Conservation (phyloP, 2,329 filamentous ascomycete species). For the Colletotrichum simmondsii region DNA sequence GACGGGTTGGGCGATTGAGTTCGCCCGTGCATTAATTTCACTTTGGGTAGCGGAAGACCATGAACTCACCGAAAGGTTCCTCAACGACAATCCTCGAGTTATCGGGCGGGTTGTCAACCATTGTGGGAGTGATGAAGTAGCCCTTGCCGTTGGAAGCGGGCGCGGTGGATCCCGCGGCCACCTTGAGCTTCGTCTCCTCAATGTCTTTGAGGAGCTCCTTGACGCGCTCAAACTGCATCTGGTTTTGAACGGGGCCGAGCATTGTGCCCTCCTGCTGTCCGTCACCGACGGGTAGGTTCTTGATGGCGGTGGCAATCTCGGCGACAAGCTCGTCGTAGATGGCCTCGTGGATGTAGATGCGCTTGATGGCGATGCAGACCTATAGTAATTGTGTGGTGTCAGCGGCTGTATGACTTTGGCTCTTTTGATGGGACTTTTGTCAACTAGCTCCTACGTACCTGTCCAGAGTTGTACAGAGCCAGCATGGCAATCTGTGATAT, state of each 20-base stretch:
- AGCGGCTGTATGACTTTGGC: background rate
- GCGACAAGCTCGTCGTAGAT: constrained; percentile 53
- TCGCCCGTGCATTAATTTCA: background rate
- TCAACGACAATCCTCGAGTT: constrained; percentile 65
- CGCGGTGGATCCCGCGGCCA: constrained; percentile 44
- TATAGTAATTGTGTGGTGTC: constrained; percentile 38
- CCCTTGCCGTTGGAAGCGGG: constrained; percentile 50
- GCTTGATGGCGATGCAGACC: constrained; percentile 63
- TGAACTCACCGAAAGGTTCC: constrained; percentile 52
- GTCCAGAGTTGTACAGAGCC: constrained; percentile 67
- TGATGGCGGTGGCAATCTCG: constrained; percentile 30
- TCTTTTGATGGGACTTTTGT: background rate
- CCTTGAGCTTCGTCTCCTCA: constrained; percentile 32
- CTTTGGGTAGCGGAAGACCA: background rate
- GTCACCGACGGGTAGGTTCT: constrained; percentile 31
- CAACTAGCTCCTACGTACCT: constrained; percentile 38
- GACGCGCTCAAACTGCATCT: constrained; percentile 67
- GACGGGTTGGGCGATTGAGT: background rate
- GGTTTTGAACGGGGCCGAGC: constrained; percentile 72
- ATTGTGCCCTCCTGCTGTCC: constrained; percentile 28
- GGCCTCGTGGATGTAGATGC: constrained; percentile 64
- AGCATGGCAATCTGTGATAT: constrained; percentile 53
- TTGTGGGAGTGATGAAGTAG: constrained; percentile 68
- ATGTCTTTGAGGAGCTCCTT: constrained; percentile 33
- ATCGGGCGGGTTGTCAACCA: constrained; percentile 70